Base-by-base conservation (phyloP, 208 protist species). In the Acanthamoeba castellanii region DNA sequence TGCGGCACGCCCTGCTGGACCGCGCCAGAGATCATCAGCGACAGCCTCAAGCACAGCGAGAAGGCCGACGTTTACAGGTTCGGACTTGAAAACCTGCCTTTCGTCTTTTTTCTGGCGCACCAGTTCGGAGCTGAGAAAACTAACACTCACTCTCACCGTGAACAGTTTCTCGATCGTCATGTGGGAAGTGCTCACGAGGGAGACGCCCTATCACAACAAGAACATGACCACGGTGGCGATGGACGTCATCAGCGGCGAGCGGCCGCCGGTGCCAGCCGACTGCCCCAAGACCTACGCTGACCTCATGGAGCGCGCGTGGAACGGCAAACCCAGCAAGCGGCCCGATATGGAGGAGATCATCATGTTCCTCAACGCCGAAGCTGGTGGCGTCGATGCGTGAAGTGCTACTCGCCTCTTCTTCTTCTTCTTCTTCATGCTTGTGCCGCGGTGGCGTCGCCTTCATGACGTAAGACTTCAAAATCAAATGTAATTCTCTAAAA, bases 111-210 rank as follows among this genome's bases (percentile, higher is more conserved):
- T n/a, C n/a, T n/a, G n/a, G n/a, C n/a, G n/a, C n/a, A n/a, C n/a
- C n/a, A 52, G 47, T 4, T 11, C 11, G 47, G 7, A 52, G 47
- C 11, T 14, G 7, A 11, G 7, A 52, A 14, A 11, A 14, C 47
- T 52, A 11, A 52, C 47, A 4, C 11, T 52, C 11, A 11, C 47
- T 52, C 7, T 52, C 47, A 4, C 47, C 4, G 7, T 78, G 3
- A 3, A 84, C 74, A 84, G 76, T 18, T 85, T 85, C 13, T 2
- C 27, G 27, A 85, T 85, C 50, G 82, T 90, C 16, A 61, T 90
- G 82, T 90, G 82, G 82, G 82, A 90, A 30, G 59, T 90, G 2
- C 50, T 90, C 45, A 90, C 82, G 13, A 37, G 82, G 5, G 82
- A 90, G 45, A 34, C 37, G 32, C 82, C 82, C 30, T 90, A 64